These are phyloP conservation scores for Pistacia atlantica DNA, from an alignment of 345 rosid species.

Conservation along the genomic window DNA sequence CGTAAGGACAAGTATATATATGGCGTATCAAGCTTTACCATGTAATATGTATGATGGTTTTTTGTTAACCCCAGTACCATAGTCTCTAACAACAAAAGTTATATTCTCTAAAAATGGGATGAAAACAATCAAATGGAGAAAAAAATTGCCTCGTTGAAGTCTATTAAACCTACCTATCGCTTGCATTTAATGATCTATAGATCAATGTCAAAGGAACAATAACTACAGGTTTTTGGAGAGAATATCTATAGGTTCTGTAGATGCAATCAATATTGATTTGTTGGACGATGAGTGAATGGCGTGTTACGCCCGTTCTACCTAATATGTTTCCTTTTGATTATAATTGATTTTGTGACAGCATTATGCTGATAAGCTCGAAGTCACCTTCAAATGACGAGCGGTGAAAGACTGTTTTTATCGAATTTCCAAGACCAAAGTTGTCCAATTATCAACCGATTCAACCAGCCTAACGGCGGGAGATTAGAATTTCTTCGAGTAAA, in stretches of 20 bases:
- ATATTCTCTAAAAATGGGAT: background rate
- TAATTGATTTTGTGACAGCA: background rate
- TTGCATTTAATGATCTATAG: background rate
- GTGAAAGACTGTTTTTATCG: background rate
- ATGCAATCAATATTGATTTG: background rate
- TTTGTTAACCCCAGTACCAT: no score
- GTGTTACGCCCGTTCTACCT: no score
- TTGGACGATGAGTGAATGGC: background rate
- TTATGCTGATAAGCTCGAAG: conserved; percentile 31
- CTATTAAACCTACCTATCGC: no score
- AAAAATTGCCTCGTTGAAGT: background rate
- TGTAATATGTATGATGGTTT: background rate
- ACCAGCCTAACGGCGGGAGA: background rate
- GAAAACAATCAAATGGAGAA: conserved; percentile 12
- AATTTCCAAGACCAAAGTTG: conserved; percentile 19
- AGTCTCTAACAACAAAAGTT: background rate
- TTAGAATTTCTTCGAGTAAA: conserved; percentile 11
- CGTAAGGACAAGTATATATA: background rate
- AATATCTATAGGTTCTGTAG: background rate
- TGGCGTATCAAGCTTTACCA: background rate
- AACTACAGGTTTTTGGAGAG: background rate
- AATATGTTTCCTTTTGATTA: background rate
- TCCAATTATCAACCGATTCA: conserved; percentile 24
- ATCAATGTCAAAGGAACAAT: background rate
- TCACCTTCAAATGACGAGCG: conserved; percentile 32